A percentile compares a stretch with the other conserved stretches of the same genome.
phyloP scores from a whole-genome alignment of 208 protist genomes.

The Lotmaria passim region DNA sequence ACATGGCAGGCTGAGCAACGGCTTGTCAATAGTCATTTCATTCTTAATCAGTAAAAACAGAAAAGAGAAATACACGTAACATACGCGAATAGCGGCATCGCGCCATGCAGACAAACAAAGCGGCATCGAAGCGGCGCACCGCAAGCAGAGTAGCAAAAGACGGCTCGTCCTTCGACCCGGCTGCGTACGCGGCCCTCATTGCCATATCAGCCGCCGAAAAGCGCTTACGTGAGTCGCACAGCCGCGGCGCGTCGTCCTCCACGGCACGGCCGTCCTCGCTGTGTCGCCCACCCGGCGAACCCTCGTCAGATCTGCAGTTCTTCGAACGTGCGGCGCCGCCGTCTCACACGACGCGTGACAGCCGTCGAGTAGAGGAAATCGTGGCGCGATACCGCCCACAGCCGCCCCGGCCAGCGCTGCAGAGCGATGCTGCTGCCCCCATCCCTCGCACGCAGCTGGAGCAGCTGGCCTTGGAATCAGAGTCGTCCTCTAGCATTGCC shows the following conservation, averaged over 20 bases:
- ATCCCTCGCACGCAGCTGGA: conserved; percentile 24
- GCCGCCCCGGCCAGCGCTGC: background rate
- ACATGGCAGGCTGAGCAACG: too few relatives aligned
- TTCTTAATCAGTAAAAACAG: background rate
- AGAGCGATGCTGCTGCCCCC: background rate
- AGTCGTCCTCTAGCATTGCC: conserved; percentile 15
- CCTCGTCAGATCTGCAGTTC: background rate
- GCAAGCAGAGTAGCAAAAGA: background rate
- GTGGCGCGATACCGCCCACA: conserved; percentile 5
- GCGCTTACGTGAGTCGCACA: conserved; percentile 24
- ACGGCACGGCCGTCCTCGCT: conserved; percentile 23
- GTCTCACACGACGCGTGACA: background rate
- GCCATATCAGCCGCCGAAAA: conserved; percentile 30
- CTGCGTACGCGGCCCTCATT: conserved; percentile 39
- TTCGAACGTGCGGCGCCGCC: background rate
- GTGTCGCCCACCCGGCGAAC: conserved; percentile 4
- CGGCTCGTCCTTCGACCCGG: conserved; percentile 27
- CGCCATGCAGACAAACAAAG: background rate
- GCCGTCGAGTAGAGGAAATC: conserved; percentile 1
- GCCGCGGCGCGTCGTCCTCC: conserved; percentile 19
- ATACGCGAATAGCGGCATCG: background rate
- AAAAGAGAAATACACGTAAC: background rate
- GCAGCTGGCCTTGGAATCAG: conserved; percentile 26
- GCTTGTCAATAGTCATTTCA: too few relatives aligned
- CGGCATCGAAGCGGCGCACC: conserved; percentile 1